Percentiles rank a stretch among this genome's conserved stretches.
Conservation (phyloP, 257 asterid species). For the Solanum sejunctum region DNA sequence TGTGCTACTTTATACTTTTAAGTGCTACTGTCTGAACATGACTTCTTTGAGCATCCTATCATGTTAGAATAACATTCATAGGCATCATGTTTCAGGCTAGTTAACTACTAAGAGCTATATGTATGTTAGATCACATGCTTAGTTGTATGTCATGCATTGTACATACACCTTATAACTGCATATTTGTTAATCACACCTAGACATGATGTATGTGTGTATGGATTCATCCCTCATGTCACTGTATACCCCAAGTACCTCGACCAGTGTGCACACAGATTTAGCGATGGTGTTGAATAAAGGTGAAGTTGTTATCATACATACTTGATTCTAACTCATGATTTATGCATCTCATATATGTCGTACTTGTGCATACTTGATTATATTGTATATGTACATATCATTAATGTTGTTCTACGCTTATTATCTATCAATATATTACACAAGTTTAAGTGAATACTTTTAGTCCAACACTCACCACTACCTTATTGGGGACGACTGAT, state of each 20-base stretch:
- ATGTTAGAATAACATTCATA: not conserved
- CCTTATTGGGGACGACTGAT: not conserved
- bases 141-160: not conserved
- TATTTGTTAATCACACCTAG: no score
- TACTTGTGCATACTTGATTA: not conserved
- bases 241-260: no score
- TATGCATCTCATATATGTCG: not conserved
- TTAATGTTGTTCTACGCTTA: not conserved
- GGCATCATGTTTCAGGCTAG: not conserved
- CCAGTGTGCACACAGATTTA: no score
- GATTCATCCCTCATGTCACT: no score
- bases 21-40: not conserved
- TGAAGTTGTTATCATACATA: no score
- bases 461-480: not conserved
- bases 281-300: no score
- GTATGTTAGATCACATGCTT: not conserved
- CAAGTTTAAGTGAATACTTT: not conserved
- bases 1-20: no score
- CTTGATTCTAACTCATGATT: no score
- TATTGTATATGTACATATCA: not conserved
- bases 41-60: not conserved
- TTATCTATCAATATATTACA: not conserved
- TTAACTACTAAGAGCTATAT: not conserved
- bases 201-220: no score
- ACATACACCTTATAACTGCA: no score